Conservation (phyloP, 768 basidiomycete species). For the Leccinum truebloodii region DNA sequence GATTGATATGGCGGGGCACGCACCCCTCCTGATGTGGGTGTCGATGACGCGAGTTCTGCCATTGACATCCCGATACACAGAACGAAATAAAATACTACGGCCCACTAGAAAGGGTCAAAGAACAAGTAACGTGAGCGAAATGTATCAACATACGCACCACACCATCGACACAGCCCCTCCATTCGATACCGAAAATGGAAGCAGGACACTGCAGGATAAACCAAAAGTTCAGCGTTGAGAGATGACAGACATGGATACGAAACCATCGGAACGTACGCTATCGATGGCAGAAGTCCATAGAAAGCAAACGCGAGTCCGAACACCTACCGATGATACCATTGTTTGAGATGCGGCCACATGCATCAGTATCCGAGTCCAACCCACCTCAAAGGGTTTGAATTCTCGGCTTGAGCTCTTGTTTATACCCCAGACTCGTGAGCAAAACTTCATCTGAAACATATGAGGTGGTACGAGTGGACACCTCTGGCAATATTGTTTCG, state of each 20-base stretch:
- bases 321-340: conserved; percentile 42
- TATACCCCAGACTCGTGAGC: conserved; percentile 32
- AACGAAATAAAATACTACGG: conserved; percentile 37
- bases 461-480: background rate
- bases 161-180: conserved; percentile 47
- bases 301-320: conserved; percentile 71
- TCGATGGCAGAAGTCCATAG: conserved; percentile 64
- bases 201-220: conserved; percentile 36
- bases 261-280: conserved; percentile 42
- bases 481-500: background rate
- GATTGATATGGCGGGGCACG: conserved; percentile 1
- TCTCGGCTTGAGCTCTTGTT: conserved; percentile 36
- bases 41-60: conserved; percentile 39
- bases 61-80: conserved; percentile 39
- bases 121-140: background rate
- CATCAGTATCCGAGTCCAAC: background rate
- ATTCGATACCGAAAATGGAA: conserved; percentile 45
- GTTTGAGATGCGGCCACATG: background rate
- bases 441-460: conserved; percentile 28
- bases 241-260: conserved; percentile 11
- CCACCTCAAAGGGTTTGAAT: conserved; percentile 32
- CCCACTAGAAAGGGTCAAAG: conserved; percentile 29
- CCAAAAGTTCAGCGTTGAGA: background rate
- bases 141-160: conserved; percentile 36
- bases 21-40: conserved; percentile 41